Evolutionary conservation across 768 basidiomycete genomes (phyloP), one percentile per base, ranked within the genome.

Genomic region (Clitopilus passeckerianus): DNA sequence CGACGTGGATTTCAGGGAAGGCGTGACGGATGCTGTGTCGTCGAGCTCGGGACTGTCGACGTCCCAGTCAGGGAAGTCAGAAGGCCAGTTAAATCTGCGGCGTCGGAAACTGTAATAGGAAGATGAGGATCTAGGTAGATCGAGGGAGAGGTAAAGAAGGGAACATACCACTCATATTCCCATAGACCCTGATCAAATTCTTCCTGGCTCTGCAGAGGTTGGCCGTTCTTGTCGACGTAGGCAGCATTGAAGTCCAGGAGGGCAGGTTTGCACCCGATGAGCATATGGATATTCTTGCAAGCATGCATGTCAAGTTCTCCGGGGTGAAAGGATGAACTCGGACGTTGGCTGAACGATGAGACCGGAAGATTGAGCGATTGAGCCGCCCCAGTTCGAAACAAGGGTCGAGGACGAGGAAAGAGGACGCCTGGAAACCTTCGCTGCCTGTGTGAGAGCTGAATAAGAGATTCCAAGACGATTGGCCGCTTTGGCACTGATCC

Each of bases 291-390:
- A 66, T 86, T 78, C 71, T 85, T 87, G 72, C 84, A 86, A n/a
- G 84, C 78, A 65, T 90, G 86, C 84, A 88, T 85, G 73, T 91
- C 89, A 34, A 91, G 74, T 66, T 89, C 88, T 2, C 66, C 22
- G 87, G 77, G 0, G 76, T 58, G 63, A 87, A 72, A 0, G 86
- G 52, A 90, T 74, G 68, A 86, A 87, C 6, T 80, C 83, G 23
- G 77, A 34, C 5, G 30, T 72, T 6, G 82, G 85, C 77, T 75
- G 82, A 34, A 89, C 71, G 22, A 90, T 66, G 6, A 91, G 70
- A 0, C 90, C 89, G 6, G 86, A 79, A 1, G 85, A 85, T 67
- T 89, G 87, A 50, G 77, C 66, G 10, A 65, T 58, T 24, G 53
- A 55, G 9, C n/a, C 14, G 16, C 44, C 22, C n/a, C 53, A 44